A percentile compares a stretch with the other conserved stretches of the same genome.
These are phyloP conservation scores for Rhizopus microsporus DNA, from an alignment of 371 early-diverging fungal species.

Conservation along the genomic window DNA sequence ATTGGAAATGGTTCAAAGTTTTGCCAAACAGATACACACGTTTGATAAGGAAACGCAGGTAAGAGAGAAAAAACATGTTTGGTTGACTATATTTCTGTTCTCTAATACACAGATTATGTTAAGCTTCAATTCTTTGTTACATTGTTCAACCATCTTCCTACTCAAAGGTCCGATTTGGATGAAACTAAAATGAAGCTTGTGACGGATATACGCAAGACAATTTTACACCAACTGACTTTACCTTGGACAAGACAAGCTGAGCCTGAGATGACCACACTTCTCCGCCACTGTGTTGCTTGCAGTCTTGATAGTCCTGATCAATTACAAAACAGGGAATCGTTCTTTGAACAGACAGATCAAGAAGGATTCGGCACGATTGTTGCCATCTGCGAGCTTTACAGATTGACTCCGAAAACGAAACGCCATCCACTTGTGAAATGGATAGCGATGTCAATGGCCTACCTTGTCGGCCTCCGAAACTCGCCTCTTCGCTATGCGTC, in stretches of 20 bases:
- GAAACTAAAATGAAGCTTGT: conserved; percentile 18
- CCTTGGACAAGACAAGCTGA: background rate
- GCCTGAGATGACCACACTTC: background rate
- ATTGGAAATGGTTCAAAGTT: conserved; percentile 33
- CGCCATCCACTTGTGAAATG: conserved; percentile 12
- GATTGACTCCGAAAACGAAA: conserved; percentile 28
- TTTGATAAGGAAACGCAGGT: conserved; percentile 8
- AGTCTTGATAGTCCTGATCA: background rate
- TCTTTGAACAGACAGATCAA: background rate
- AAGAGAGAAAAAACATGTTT: background rate
- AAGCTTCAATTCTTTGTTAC: conserved; percentile 25
- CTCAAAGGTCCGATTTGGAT: background rate
- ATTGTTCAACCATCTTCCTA: conserved; percentile 27
- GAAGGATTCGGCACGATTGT: background rate
- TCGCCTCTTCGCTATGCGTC: conserved; percentile 2
- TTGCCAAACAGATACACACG: conserved; percentile 11
- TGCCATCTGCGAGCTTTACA: conserved; percentile 14
- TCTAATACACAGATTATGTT: background rate
- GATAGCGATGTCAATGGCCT: conserved; percentile 5
- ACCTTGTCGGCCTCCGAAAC: conserved; percentile 4
- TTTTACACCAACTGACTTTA: conserved; percentile 14
- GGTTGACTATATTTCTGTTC: background rate
- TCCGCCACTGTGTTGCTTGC: conserved; percentile 1
- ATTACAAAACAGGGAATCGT: background rate
- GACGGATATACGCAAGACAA: conserved; percentile 16